Base-by-base conservation (phyloP, 176 grass and related monocot species). In the Oryza glaberrima region DNA sequence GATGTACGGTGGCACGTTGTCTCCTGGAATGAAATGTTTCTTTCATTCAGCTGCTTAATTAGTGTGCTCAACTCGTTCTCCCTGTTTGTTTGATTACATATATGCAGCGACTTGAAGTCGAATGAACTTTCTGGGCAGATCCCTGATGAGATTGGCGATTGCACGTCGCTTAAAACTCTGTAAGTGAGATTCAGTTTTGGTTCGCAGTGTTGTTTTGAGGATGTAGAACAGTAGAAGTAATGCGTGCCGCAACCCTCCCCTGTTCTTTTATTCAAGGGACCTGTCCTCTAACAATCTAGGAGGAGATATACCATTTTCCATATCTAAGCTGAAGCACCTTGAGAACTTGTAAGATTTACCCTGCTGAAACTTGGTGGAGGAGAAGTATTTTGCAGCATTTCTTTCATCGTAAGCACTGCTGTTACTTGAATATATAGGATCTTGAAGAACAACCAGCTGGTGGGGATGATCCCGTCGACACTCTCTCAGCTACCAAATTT, bases 101-200 rank as follows among this genome's bases (percentile, higher is more conserved):
- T 44, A 56, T 44, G 14, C 12, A 99, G 97, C 43, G 97, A 99
- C 73, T 56, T 96, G 78, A 99, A 92, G 82, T 91, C 86, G 45
- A 99, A 99, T 65, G 83, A 88, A 47, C 56, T 99, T 6, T 88
- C 94, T 4, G 94, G 97, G 41, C 92, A 99, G 86, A 96, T 99
- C 43, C 97, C 97, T 7, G 97, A 99, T 82, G 97, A 99, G 88
- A 94, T 99, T 75, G 97, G 94, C 9, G 91, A 95, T 68, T 96
- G 97, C 71, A 92, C 97, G 3, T 94, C 71, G 2, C 82, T 99
- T 60, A 82, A 83, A 65, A 88, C 46, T 6, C 84, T 99, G 97
- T 99, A 69, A 99, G 93, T 87, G 10, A 6, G 64, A 46, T 16
- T 63, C 19, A 23, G 20, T 63, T 63, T 63, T 63, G 58, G 32